Conservation (phyloP, 768 basidiomycete genomes). For the Leccinum subgranulosum region DNA sequence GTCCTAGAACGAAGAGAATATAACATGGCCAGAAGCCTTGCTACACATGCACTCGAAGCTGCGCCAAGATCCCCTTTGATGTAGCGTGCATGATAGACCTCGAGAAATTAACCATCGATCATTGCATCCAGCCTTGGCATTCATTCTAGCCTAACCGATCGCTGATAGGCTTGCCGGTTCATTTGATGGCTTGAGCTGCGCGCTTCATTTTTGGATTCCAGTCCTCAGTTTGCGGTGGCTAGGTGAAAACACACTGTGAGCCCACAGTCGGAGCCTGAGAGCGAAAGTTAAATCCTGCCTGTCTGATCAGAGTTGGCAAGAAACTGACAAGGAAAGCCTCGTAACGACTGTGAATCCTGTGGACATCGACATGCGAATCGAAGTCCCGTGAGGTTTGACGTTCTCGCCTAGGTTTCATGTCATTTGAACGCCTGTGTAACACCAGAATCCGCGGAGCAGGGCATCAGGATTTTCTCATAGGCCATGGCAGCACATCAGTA, state of each 20-base stretch:
- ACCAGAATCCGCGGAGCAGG: not conserved
- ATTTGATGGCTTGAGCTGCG: not conserved
- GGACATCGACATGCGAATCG: not conserved
- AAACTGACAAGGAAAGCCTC: constrained; percentile 42
- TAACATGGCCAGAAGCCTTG: not conserved
- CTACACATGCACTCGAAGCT: too few relatives aligned
- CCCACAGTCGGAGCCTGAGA: not conserved
- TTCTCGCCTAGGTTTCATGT: not conserved
- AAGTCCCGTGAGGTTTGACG: not conserved
- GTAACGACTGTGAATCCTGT: not conserved
- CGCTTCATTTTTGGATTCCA: not conserved
- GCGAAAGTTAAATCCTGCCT: constrained; percentile 27
- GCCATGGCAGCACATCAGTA: not conserved
- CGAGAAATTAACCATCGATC: not conserved
- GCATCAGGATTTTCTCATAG: not conserved
- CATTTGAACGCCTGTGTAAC: not conserved
- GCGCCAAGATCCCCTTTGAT: not conserved
- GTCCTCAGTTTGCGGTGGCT: not conserved
- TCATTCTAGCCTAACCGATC: not conserved
- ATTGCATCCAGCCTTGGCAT: not conserved
- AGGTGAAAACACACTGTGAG: not conserved
- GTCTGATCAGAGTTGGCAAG: constrained; percentile 27
- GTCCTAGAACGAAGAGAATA: not conserved
- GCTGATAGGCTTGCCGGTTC: not conserved
- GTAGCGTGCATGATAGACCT: not conserved